Evolutionary conservation across 2,329 filamentous ascomycete species (phyloP).

Genomic region (Phialocephala sp.): DNA sequence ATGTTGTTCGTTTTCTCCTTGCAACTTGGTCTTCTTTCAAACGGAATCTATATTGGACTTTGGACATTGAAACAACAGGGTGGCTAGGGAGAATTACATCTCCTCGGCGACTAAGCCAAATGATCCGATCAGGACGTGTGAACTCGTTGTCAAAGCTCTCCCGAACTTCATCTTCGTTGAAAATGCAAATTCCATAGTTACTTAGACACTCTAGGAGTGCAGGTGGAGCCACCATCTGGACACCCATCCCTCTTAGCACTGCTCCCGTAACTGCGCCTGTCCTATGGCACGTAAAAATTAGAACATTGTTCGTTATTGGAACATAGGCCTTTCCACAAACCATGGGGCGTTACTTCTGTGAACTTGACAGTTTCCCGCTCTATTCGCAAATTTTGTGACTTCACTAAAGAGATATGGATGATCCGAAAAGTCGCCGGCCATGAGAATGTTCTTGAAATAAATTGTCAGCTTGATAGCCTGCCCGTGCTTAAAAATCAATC

Average conservation of each 20-base stretch:
- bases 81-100: constrained; percentile 7
- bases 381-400: constrained; percentile 2
- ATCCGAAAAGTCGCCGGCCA: constrained; percentile 4
- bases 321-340: background rate
- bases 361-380: background rate
- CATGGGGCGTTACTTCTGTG: background rate
- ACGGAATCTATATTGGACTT: background rate
- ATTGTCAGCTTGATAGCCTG: background rate
- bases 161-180: background rate
- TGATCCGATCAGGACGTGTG: constrained; percentile 2
- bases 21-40: too few relatives aligned
- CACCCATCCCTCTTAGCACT: constrained; percentile 6
- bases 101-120: constrained; percentile 9
- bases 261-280: constrained; percentile 9
- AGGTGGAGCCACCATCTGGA: constrained; percentile 6
- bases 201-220: background rate
- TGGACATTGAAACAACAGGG: background rate
- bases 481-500: too few relatives aligned
- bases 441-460: constrained; percentile 7
- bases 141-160: background rate
- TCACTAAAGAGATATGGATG: constrained; percentile 11
- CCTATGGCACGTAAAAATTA: background rate
- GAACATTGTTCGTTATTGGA: too few relatives aligned
- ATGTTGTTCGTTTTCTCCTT: background rate
- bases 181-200: constrained; percentile 9